These are phyloP conservation scores for Cyberlindnera mycetangii DNA, from an alignment of 805 yeast genomes.

Conservation along the genomic window DNA sequence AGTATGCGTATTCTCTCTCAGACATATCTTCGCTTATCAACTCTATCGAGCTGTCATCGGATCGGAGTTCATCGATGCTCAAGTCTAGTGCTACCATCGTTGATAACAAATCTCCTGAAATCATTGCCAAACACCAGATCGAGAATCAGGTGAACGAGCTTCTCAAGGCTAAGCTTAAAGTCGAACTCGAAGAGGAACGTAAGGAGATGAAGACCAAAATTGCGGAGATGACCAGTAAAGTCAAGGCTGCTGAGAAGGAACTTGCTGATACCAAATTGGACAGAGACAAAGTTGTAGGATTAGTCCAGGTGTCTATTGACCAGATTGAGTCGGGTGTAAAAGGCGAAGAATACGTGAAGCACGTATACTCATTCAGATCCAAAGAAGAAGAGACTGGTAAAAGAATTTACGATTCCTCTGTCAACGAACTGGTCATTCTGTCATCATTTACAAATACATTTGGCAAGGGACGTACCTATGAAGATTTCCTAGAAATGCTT, in stretches of 20 bases:
- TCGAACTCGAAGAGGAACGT: slow-evolving; percentile 13
- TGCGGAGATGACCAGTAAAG: slow-evolving; percentile 1
- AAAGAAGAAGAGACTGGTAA: slow-evolving; percentile 5
- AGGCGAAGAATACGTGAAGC: slow-evolving; percentile 4
- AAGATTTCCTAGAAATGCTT: slow-evolving; percentile 16
- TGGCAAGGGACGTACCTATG: slow-evolving; percentile 13
- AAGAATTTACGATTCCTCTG: slow-evolving; percentile 6
- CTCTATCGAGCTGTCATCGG: slow-evolving; percentile 10
- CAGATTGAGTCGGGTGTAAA: background rate
- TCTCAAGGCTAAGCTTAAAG: slow-evolving; percentile 19
- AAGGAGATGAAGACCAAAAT: slow-evolving; percentile 6
- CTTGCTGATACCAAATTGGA: background rate
- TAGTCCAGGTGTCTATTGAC: slow-evolving; percentile 4
- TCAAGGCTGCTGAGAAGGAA: slow-evolving; percentile 3
- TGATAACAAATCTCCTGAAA: slow-evolving; percentile 16
- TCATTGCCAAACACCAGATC: slow-evolving; percentile 18
- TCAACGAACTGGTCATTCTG: slow-evolving; percentile 18
- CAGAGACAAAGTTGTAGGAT: background rate
- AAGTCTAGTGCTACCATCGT: slow-evolving; percentile 7
- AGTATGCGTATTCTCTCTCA: slow-evolving; percentile 8
- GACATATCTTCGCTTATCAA: slow-evolving; percentile 12
- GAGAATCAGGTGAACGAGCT: slow-evolving; percentile 20
- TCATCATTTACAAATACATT: slow-evolving; percentile 15
- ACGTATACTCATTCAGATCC: slow-evolving; percentile 11
- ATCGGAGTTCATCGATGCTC: background rate